Evolutionary conservation across 305 asterid genomes (phyloP), one percentile per base, ranked within the genome.

Genomic region (Solanum aculeatissimum): DNA sequence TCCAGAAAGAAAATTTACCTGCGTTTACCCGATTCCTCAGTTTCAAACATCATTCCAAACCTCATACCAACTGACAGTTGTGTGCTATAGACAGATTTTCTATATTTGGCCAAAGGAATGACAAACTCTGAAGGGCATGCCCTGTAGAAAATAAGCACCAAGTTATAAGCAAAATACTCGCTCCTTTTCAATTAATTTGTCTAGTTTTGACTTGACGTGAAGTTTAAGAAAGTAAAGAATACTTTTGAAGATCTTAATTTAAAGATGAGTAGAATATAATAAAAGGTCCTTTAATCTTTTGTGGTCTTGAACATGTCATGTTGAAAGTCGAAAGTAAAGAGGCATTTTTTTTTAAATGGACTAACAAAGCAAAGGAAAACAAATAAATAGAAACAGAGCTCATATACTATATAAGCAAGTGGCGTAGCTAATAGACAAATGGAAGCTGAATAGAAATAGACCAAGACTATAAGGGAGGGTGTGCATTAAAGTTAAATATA

Each of bases 11-110:
- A 82, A 70, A 65, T 85, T 63, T 82, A 89, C 98, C 98, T 94
- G 86, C 97, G 92, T 90, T 95, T 95, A 78, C 91, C 91, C 53
- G 99, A 95, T 89, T 95, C 99, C 86, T 95, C 99, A 11, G 97
- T 95, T 91, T 95, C 99, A 87, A 95, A 94, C 99, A 94, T 95
- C 92, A 94, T 94, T 38, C 99, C 99, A 10, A 95, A 95, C 89
- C 99, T 90, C 98, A 94, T 95, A 43, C 99, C 96, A 69, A 91
- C 88, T 3, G 99, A 91, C 66, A 95, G 91, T 45, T 94, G 99
- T 25, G 97, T 89, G 19, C 94, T 92, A 75, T 91, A 92, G 21
- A 94, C 89, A 32, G 97, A 89, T 86, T 95, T 95, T 74, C 97
- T 89, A 86, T 85, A 95, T 83, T 90, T 93, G 42, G 91, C 91